phyloP scores from a whole-genome alignment of 2,329 filamentous ascomycete genomes.

The Zymoseptoria ardabiliae region DNA sequence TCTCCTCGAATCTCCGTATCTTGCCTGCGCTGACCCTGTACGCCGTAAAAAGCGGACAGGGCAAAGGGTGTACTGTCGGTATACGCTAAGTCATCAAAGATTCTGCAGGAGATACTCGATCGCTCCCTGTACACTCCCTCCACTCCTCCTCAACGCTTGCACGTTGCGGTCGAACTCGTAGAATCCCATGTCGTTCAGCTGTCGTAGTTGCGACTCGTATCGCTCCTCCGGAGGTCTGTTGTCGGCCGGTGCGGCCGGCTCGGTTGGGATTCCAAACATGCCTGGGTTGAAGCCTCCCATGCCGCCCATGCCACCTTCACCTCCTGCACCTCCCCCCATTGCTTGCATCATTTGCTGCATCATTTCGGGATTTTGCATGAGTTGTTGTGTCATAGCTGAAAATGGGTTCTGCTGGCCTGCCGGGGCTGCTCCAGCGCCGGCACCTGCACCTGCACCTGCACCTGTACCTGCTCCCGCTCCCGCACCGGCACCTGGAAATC shows the following conservation, averaged over 20 bases:
- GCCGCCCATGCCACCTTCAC: conserved; percentile 23
- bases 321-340: conserved; percentile 44
- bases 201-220: conserved; percentile 81
- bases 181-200: conserved; percentile 98
- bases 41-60: conserved; percentile 9
- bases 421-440: conserved; percentile 24
- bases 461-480: conserved; percentile 21
- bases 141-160: conserved; percentile 74
- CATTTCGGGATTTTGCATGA: conserved; percentile 53
- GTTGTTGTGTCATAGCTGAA: conserved; percentile 36
- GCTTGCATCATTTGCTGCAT: conserved; percentile 48
- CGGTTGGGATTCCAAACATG: conserved; percentile 30
- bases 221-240: conserved; percentile 87
- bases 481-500: background rate
- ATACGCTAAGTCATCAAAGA: background rate
- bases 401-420: conserved; percentile 39
- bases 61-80: conserved; percentile 8
- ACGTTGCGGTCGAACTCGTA: conserved; percentile 94
- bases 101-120: conserved; percentile 59
- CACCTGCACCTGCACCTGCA: conserved; percentile 20
- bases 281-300: conserved; percentile 36
- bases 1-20: background rate
- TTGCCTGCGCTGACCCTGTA: conserved; percentile 15
- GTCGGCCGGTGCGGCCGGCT: conserved; percentile 57
- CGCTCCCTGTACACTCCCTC: conserved; percentile 89